A percentile compares a stretch with the other conserved stretches of the same genome.
phyloP scores from a whole-genome alignment of 495 filamentous ascomycete genomes.

The Aspergillus avenaceus region DNA sequence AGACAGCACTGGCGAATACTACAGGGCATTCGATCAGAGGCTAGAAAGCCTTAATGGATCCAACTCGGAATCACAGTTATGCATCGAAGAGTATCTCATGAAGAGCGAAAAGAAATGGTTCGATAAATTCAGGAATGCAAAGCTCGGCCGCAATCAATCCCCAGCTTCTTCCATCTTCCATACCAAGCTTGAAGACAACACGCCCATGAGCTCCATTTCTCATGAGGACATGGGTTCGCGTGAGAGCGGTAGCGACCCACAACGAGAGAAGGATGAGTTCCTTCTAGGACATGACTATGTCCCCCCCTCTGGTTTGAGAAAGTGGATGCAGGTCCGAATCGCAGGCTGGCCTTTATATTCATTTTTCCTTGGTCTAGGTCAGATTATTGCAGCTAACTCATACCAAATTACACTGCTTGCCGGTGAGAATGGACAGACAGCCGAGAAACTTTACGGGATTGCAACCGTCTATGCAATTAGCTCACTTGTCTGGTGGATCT shows the following conservation, averaged over 20 bases:
- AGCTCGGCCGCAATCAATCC: constrained; percentile 44
- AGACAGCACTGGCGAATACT: constrained; percentile 61
- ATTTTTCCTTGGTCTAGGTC: constrained; percentile 60
- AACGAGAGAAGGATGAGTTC: constrained; percentile 48
- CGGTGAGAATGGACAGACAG: constrained; percentile 58
- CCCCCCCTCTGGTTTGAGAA: constrained; percentile 61
- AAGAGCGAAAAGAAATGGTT: constrained; percentile 73
- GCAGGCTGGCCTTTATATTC: constrained; percentile 72
- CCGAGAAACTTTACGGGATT: constrained; percentile 62
- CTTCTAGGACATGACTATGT: constrained; percentile 60
- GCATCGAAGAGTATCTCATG: constrained; percentile 63
- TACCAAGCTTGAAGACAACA: constrained; percentile 25
- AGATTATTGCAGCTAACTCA: constrained; percentile 68
- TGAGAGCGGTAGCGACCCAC: constrained; percentile 30
- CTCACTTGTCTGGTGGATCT: constrained; percentile 62
- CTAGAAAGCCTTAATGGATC: constrained; percentile 53
- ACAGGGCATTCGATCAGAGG: constrained; percentile 54
- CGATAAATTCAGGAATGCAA: constrained; percentile 56
- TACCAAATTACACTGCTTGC: constrained; percentile 70
- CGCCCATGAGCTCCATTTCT: constrained; percentile 32
- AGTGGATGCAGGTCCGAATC: constrained; percentile 44
- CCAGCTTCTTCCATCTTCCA: constrained; percentile 40
- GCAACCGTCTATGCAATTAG: constrained; percentile 59
- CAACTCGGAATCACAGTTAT: constrained; percentile 56
- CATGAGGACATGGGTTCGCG: constrained; percentile 35